Conservation (phyloP, 2,329 filamentous ascomycete species). For the Microascus cirrosus region DNA sequence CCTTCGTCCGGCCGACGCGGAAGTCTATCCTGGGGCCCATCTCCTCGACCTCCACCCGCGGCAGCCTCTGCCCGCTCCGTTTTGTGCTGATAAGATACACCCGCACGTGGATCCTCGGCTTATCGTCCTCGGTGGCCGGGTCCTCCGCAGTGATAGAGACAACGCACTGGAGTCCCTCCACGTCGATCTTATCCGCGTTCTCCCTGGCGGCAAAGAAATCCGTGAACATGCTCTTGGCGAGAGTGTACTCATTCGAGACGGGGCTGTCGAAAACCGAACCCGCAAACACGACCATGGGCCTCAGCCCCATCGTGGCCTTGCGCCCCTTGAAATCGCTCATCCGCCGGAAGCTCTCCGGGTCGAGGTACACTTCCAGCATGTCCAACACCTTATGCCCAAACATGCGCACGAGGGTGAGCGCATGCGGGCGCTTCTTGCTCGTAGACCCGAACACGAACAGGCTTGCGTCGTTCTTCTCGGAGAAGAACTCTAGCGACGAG, state of each 20-base stretch:
- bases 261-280: slow-evolving; percentile 81
- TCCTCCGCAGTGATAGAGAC: slow-evolving; percentile 73
- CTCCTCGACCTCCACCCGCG: slow-evolving; percentile 86
- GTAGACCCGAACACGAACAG: slow-evolving; percentile 75
- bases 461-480: slow-evolving; percentile 87
- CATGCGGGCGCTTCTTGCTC: slow-evolving; percentile 93
- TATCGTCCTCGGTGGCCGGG: slow-evolving; percentile 26
- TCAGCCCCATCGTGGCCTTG: slow-evolving; percentile 68
- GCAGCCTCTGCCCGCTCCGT: slow-evolving; percentile 75
- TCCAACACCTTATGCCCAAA: slow-evolving; percentile 85
- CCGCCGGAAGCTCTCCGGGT: slow-evolving; percentile 59
- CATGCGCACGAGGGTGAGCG: slow-evolving; percentile 69
- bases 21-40: slow-evolving; percentile 94
- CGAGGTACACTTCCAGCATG: slow-evolving; percentile 84
- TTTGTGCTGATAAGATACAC: slow-evolving; percentile 81
- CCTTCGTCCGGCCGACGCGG: slow-evolving; percentile 66
- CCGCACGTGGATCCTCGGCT: slow-evolving; percentile 55
- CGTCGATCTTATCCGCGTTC: slow-evolving; percentile 71
- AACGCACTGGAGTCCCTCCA: slow-evolving; percentile 88
- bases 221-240: slow-evolving; percentile 75
- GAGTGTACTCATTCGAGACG: slow-evolving; percentile 66
- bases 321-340: slow-evolving; percentile 66
- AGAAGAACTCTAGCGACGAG: slow-evolving; percentile 85
- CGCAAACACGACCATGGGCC: slow-evolving; percentile 85
- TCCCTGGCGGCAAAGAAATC: slow-evolving; percentile 84